Base-by-base conservation (phyloP, 305 asterid species). In the Fraxinus greggii region DNA sequence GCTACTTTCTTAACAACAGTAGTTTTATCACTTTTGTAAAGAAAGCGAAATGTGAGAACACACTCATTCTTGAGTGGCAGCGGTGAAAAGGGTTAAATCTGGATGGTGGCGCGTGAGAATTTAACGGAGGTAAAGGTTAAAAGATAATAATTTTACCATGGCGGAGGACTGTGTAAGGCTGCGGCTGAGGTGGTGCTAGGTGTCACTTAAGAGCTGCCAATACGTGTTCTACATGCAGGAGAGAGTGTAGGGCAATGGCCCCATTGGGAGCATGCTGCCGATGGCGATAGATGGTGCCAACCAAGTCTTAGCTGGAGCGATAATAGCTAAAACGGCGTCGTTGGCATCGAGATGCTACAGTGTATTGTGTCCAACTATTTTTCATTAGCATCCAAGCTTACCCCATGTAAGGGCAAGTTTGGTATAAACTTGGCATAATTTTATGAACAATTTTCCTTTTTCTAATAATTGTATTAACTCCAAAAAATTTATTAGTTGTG, bases 231-330 rank as follows among this genome's bases (percentile, higher is more conserved):
- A 77, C 70, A 7, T 21, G 70, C 82, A 84, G 48, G 13, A 38
- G 2, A 4, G 5, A 12, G 1, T 1, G 51, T 42, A 12, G 51
- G 51, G 3, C 51, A 12, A 17, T 79, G 76, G 72, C 32, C 24
- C 78, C 88, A 85, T 70, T 48, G 72, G 42, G 51, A 51, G 87
- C 88, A 80, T 23, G 70, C 79, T 73, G 70, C 78, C 70, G 23
- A 19, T 61, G 70, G 78, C 48, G 12, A 80, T 78, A 77, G 85
- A 82, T 83, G 69, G 70, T 82, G 86, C 88, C 92, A 89, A 79
- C 88, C 73, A 35, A 40, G 61, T 85, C 81, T 84, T 70, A 75
- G 90, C 85, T 87, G 90, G 88, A 85, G 75, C 67, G 73, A 83
- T 81, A 83, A 19, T 61, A 19, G 70, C 29, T 61, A 7, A 61